A percentile compares a stretch with the other conserved stretches of the same genome.
phyloP scores from a whole-genome alignment of 441 rosid genomes.

The Mallotus japonicus region DNA sequence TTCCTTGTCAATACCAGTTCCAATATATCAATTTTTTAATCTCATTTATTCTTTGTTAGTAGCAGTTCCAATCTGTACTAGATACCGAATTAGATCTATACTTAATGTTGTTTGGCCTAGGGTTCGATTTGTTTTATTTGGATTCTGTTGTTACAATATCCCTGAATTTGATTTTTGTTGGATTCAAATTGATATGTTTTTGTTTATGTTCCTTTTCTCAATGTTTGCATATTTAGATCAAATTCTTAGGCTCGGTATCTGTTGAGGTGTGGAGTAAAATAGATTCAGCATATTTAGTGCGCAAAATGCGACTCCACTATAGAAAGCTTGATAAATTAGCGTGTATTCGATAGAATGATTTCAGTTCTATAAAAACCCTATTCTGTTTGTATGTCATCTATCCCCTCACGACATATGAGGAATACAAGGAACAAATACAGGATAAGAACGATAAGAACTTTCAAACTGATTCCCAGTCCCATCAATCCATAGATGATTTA shows the following conservation, averaged over 20 bases:
- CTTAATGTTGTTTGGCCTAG: not conserved
- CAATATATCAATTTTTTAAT: too few species aligned
- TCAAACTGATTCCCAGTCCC: constrained; percentile 31
- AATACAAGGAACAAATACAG: constrained; percentile 33
- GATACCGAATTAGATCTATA: not conserved
- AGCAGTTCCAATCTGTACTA: not conserved
- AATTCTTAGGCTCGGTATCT: too few species aligned
- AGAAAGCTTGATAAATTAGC: too few species aligned
- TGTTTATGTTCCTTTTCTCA: too few species aligned
- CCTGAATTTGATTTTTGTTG: not conserved
- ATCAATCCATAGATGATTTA: constrained; percentile 29
- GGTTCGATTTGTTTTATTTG: not conserved
- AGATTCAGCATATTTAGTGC: too few species aligned
- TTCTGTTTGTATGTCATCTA: too few species aligned
- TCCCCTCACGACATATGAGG: too few species aligned
- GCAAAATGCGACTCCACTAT: too few species aligned
- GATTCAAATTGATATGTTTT: not conserved
- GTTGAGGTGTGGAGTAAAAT: too few species aligned
- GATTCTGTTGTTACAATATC: not conserved
- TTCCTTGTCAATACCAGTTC: not conserved
- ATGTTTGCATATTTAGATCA: too few species aligned
- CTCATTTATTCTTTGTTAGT: too few species aligned
- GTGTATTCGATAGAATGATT: too few species aligned
- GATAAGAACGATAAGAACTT: constrained; percentile 32
- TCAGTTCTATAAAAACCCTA: not conserved